Conservation (phyloP, 139 green algal species). For the Chlorella sp. region DNA sequence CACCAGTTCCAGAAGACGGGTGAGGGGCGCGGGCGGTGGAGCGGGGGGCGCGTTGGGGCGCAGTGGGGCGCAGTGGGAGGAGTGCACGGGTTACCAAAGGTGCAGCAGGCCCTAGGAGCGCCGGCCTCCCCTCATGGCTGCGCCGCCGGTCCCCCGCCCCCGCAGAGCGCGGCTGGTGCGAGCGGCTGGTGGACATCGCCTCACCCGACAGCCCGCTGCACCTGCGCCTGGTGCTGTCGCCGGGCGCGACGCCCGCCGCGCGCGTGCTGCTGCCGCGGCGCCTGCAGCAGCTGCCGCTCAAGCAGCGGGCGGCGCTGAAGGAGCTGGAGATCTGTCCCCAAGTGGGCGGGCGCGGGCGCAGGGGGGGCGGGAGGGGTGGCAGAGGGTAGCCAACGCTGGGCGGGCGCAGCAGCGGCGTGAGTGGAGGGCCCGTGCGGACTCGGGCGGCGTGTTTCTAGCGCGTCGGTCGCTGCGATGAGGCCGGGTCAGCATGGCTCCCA, state of each 20-base stretch:
- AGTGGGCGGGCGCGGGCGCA: neutral
- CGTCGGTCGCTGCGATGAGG: too few species aligned
- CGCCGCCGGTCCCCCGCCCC: neutral
- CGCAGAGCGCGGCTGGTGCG: constrained; percentile 64
- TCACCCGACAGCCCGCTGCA: constrained; percentile 41
- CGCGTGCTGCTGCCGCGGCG: constrained; percentile 67
- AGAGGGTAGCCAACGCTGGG: too few species aligned
- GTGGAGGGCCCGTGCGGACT: too few species aligned
- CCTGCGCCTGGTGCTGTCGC: constrained; percentile 84
- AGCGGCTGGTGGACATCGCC: constrained; percentile 83
- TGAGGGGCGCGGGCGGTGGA: neutral
- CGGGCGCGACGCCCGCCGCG: constrained; percentile 62
- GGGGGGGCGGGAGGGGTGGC: neutral
- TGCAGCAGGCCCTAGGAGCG: too few species aligned
- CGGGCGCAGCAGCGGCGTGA: too few species aligned
- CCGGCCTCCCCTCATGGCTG: too few species aligned
- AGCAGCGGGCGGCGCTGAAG: constrained; percentile 25
- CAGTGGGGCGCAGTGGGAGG: too few species aligned
- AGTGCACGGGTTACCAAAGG: too few species aligned
- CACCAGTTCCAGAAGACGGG: constrained; percentile 88
- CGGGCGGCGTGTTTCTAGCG: too few species aligned
- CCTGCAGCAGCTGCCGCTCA: constrained; percentile 53
- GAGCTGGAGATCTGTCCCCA: constrained; percentile 63
- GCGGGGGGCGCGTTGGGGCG: neutral
- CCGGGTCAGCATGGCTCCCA: too few species aligned